Evolutionary conservation across 148 eudicot genomes (phyloP).

Genomic region (Rhododendron griersonianum): DNA sequence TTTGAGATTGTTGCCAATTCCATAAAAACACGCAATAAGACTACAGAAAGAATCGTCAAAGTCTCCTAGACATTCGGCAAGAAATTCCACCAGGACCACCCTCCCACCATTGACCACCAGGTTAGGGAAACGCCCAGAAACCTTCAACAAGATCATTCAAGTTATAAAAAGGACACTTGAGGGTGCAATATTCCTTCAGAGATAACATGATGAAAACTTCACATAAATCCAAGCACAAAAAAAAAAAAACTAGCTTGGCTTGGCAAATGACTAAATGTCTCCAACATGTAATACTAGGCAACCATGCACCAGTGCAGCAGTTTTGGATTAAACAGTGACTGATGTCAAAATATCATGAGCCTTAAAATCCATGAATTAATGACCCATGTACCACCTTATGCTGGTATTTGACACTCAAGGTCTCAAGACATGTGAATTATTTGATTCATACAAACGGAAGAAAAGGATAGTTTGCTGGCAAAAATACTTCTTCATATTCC

Average conservation of each 20-base stretch:
- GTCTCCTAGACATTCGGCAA: constrained; percentile 86
- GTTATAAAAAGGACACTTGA: constrained; percentile 61
- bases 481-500: not conserved
- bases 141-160: constrained; percentile 96
- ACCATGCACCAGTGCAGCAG: not conserved
- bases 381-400: not conserved
- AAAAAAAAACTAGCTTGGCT: constrained; percentile 3
- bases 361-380: not conserved
- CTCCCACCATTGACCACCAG: constrained; percentile 93
- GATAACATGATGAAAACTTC: constrained; percentile 18
- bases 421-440: not conserved
- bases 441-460: not conserved
- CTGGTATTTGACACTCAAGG: not conserved
- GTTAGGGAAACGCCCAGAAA: constrained; percentile 94
- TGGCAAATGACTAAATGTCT: constrained; percentile 3
- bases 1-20: constrained; percentile 92
- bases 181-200: constrained; percentile 43
- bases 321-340: not conserved
- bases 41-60: constrained; percentile 92
- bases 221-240: constrained; percentile 17
- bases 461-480: not conserved
- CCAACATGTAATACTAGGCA: constrained; percentile 3
- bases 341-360: not conserved
- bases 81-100: constrained; percentile 94
- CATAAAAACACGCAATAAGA: constrained; percentile 90